phyloP scores from a whole-genome alignment of 140 eudicot species.

The Anethum foeniculum region DNA sequence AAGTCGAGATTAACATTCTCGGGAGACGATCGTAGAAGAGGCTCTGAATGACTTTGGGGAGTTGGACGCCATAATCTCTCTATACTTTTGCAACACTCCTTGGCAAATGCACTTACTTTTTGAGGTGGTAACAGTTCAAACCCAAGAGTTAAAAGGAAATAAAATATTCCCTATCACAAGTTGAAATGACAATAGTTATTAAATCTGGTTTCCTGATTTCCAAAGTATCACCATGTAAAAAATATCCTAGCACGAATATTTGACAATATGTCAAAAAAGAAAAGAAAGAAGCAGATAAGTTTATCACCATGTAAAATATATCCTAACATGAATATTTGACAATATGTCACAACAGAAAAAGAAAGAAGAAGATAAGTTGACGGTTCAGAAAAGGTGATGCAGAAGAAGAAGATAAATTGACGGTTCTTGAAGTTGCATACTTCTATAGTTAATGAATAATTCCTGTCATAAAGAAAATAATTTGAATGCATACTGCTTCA shows the following conservation, averaged over 20 bases:
- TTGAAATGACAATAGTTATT: not conserved
- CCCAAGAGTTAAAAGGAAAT: conserved; percentile 68
- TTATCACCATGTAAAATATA: not conserved
- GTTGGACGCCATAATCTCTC: conserved; percentile 19
- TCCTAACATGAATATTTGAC: not conserved
- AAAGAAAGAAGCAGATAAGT: not conserved
- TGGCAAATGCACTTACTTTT: conserved; percentile 28
- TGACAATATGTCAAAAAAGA: not conserved
- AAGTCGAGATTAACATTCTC: conserved; percentile 33
- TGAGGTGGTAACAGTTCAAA: conserved; percentile 64
- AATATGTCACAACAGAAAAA: not conserved
- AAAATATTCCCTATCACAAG: conserved; percentile 52
- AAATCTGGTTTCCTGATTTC: not conserved
- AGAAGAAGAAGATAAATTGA: not conserved
- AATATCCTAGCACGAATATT: not conserved
- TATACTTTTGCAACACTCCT: conserved; percentile 35
- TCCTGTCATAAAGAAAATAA: not conserved
- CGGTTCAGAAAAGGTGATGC: no score
- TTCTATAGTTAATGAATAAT: not conserved
- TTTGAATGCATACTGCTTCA: not conserved
- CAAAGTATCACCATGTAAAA: not conserved
- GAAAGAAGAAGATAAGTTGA: not conserved
- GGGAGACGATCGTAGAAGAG: conserved; percentile 57
- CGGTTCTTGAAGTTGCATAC: not conserved
- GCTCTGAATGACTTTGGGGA: conserved; percentile 45